Conservation (phyloP, 192 early-diverging fungal genomes). For the Coemansia umbellata region DNA sequence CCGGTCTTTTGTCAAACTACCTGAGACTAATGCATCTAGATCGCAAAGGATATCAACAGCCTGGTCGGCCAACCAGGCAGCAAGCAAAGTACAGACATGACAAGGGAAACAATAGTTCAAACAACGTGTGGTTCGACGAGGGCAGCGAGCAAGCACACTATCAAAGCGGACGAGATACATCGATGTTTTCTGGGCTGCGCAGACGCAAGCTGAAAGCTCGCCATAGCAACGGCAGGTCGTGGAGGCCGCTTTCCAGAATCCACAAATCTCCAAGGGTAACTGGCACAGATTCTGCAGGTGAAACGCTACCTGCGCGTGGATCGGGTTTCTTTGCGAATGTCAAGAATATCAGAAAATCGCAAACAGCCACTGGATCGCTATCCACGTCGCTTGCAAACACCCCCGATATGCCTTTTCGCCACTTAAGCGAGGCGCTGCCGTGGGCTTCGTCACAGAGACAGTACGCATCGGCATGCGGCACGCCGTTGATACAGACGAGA, state of each 20-base stretch:
- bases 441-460: slow-evolving; percentile 35
- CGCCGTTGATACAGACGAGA: slow-evolving; percentile 27
- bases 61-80: not conserved
- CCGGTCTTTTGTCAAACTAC: slow-evolving; percentile 38
- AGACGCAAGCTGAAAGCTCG: slow-evolving; percentile 6
- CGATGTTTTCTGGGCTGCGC: not conserved
- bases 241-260: not conserved
- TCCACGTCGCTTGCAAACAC: slow-evolving; percentile 17
- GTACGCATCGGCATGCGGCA: slow-evolving; percentile 19
- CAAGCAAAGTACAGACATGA: not conserved
- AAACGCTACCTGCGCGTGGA: not conserved
- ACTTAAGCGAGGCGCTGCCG: slow-evolving; percentile 43
- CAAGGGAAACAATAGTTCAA: not conserved
- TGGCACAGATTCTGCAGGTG: not conserved
- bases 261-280: not conserved
- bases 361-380: not conserved
- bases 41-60: slow-evolving; percentile 1
- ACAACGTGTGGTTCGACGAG: not conserved
- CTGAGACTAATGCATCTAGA: slow-evolving; percentile 35
- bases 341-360: not conserved
- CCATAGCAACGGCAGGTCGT: not conserved
- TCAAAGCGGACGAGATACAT: not conserved
- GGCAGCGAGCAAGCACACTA: not conserved
- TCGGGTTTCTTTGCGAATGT: slow-evolving; percentile 20
- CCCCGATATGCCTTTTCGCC: slow-evolving; percentile 30